Conservation (phyloP, 768 basidiomycete species). For the Coprinellus aureogranulatus region DNA sequence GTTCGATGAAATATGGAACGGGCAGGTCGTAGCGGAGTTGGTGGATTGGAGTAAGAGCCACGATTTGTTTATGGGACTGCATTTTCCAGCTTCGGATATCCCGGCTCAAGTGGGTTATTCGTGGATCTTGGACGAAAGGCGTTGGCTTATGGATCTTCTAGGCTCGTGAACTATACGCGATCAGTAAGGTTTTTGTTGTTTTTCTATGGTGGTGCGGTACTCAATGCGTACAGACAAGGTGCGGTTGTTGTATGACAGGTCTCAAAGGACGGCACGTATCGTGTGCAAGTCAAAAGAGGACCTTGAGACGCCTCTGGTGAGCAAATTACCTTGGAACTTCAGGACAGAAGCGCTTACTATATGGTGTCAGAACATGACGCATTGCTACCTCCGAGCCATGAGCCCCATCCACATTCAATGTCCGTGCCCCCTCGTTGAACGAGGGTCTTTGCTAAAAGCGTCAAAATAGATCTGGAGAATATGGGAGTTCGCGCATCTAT, state of each 20-base stretch:
- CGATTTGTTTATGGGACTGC: slow-evolving; percentile 69
- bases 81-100: slow-evolving; percentile 70
- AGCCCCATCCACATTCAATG: slow-evolving; percentile 83
- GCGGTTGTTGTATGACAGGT: slow-evolving; percentile 70
- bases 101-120: slow-evolving; percentile 56
- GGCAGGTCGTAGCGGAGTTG: slow-evolving; percentile 74
- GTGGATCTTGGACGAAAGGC: not conserved
- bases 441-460: no score
- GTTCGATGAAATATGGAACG: slow-evolving; percentile 79
- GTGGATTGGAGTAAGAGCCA: slow-evolving; percentile 75
- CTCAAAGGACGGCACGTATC: slow-evolving; percentile 69
- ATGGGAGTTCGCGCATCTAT: slow-evolving; percentile 84
- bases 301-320: slow-evolving; percentile 62
- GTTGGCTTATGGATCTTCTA: slow-evolving; percentile 18
- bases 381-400: slow-evolving; percentile 84
- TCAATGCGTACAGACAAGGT: slow-evolving; percentile 56
- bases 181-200: slow-evolving; percentile 43
- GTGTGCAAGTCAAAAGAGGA: slow-evolving; percentile 63
- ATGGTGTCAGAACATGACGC: slow-evolving; percentile 66
- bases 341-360: not conserved
- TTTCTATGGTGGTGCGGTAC: not conserved
- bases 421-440: slow-evolving; percentile 17
- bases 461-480: slow-evolving; percentile 59
- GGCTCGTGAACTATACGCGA: slow-evolving; percentile 65
- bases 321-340: slow-evolving; percentile 15